Conservation (phyloP, 768 basidiomycete species). For the Sutorius australiensis region DNA sequence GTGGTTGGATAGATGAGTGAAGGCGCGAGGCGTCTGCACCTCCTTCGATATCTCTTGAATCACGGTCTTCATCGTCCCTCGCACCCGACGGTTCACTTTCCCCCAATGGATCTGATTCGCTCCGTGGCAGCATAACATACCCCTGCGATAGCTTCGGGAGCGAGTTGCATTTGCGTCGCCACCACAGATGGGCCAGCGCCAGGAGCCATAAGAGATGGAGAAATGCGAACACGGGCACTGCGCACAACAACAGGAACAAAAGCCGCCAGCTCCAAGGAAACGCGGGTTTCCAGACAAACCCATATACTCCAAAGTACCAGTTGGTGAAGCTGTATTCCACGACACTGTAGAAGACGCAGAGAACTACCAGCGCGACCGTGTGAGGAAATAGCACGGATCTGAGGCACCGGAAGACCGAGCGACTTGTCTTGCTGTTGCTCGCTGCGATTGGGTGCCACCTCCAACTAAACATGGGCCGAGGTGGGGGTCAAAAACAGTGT, state of each 20-base stretch:
- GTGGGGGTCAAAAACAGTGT: background rate
- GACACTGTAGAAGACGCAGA: constrained; percentile 5
- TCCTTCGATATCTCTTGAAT: background rate
- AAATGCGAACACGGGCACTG: constrained; percentile 8
- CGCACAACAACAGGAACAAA: constrained; percentile 10
- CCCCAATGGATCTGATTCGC: constrained; percentile 7
- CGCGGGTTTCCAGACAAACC: constrained; percentile 13
- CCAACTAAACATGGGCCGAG: background rate
- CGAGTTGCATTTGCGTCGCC: background rate
- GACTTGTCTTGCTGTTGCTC: background rate
- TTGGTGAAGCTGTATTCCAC: constrained; percentile 9
- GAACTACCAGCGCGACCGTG: background rate
- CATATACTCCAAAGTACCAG: constrained; percentile 3
- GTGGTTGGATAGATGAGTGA: background rate
- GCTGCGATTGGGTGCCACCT: background rate
- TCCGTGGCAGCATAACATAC: constrained; percentile 10
- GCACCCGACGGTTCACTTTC: background rate
- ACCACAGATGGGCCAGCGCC: background rate
- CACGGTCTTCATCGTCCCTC: background rate
- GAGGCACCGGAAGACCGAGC: background rate
- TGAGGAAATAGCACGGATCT: background rate
- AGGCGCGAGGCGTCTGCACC: background rate
- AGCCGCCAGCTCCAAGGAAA: constrained; percentile 23
- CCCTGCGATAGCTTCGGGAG: background rate
- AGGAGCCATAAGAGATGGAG: constrained; percentile 9